Conservation (phyloP, 1,139 yeast genomes). For the Hyphopichia pseudoburtonii region DNA sequence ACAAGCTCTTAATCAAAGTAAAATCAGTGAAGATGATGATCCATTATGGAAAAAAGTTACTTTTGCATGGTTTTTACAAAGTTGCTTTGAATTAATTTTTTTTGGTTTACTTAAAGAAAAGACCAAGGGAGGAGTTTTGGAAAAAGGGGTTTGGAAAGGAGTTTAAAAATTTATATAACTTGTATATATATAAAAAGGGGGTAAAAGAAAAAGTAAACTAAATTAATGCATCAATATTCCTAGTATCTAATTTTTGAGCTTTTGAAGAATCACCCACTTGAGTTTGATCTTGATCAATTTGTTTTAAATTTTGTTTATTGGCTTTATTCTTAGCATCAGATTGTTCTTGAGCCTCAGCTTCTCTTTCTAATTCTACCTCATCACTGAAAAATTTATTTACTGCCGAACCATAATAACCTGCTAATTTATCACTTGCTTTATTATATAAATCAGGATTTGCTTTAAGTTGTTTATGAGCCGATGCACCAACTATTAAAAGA, state of each 20-base stretch:
- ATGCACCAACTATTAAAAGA: constrained; percentile 20
- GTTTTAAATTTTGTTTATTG: neutral
- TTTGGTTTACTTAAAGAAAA: constrained; percentile 44
- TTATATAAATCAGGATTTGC: constrained; percentile 10
- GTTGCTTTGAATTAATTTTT: constrained; percentile 39
- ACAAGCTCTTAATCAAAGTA: constrained; percentile 11
- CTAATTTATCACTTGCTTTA: constrained; percentile 17
- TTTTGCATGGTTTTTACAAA: constrained; percentile 45
- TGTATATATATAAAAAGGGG: neutral
- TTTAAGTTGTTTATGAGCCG: constrained; percentile 20
- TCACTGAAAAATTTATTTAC: constrained; percentile 2
- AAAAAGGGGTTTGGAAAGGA: constrained; percentile 47
- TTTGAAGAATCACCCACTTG: neutral
- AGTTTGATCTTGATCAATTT: neutral
- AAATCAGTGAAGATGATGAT: constrained; percentile 14
- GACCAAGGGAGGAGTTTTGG: constrained; percentile 45
- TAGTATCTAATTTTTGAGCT: neutral
- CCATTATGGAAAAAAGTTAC: constrained; percentile 44
- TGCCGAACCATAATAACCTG: constrained; percentile 10
- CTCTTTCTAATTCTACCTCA: constrained; percentile 10
- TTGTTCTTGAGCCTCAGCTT: constrained; percentile 12
- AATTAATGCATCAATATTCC: neutral
- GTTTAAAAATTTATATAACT: neutral
- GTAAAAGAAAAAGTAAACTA: too few species aligned
- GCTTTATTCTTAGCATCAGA: neutral